These are phyloP conservation scores for Hypoxylon sp. DNA, from an alignment of 2,329 filamentous ascomycete species.

Conservation along the genomic window DNA sequence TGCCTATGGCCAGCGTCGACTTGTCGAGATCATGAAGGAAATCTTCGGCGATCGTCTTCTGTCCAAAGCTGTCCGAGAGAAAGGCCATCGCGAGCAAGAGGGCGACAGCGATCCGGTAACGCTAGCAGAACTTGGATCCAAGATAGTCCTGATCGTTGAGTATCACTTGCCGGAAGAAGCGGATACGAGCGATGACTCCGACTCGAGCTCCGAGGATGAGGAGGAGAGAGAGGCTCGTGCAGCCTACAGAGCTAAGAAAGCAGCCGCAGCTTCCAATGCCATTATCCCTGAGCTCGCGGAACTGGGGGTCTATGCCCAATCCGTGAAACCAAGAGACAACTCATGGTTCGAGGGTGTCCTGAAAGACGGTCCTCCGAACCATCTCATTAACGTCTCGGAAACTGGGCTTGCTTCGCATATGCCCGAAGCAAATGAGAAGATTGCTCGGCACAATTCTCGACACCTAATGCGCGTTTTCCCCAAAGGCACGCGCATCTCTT, in stretches of 20 bases:
- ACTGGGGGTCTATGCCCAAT: conserved; percentile 78
- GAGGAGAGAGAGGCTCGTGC: conserved; percentile 63
- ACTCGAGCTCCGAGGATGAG: conserved; percentile 57
- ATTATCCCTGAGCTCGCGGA: conserved; percentile 77
- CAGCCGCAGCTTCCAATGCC: conserved; percentile 60
- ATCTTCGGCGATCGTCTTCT: conserved; percentile 73
- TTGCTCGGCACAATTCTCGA: conserved; percentile 72
- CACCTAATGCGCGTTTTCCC: conserved; percentile 80
- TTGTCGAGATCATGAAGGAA: conserved; percentile 76
- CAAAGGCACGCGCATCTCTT: conserved; percentile 78
- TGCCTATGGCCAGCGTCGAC: conserved; percentile 70
- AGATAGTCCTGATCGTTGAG: conserved; percentile 77
- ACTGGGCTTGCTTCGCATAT: conserved; percentile 68
- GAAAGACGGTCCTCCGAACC: conserved; percentile 51
- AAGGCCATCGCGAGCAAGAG: conserved; percentile 69
- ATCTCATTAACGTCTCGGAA: conserved; percentile 74
- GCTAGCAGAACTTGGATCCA: conserved; percentile 71
- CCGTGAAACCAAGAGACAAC: conserved; percentile 75
- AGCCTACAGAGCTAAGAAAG: conserved; percentile 69
- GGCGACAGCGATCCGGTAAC: conserved; percentile 67
- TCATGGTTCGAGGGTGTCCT: conserved; percentile 72
- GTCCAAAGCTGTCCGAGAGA: conserved; percentile 68
- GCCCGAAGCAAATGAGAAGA: conserved; percentile 61
- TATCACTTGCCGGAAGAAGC: conserved; percentile 71
- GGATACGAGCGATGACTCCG: conserved; percentile 58